Evolutionary conservation across 345 rosid species (phyloP), one percentile per base, ranked within the genome.

Genomic region (Salix koriyanagi): DNA sequence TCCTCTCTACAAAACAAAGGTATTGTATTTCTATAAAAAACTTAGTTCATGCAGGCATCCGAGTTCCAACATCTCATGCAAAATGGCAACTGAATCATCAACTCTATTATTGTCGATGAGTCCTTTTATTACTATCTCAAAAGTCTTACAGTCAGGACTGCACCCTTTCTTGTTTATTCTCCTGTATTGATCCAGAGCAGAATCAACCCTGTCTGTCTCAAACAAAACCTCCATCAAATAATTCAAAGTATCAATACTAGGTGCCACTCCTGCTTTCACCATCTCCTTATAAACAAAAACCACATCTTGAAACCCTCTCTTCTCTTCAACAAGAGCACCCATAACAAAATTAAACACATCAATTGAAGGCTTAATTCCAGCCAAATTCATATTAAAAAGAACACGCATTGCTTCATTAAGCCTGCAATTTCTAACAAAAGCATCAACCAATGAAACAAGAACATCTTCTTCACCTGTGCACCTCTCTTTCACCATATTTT

Each of bases 281-380:
- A 89, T 88, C 74, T 88, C 91, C 82, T 89, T 89, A 62, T 89
- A 88, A 69, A 89, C 87, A 79, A 89, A 86, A 68, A 88, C 28
- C 21, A 84, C 60, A 61, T 81, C 85, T 34, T 60, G 60, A 71
- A 89, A 83, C 14, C 79, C 85, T 72, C 77, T 78, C 83, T 78
- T 84, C 79, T 81, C 84, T 46, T 80, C 68, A 77, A 81, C 84
- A 71, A 86, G 73, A 37, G 82, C 85, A 76, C 84, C 81, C 84
- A 89, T 64, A 36, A 89, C 72, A 61, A 46, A 64, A 81, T 89
- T 86, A 73, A 82, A 86, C 16, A 78, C 30, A 71, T 76, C 79
- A 70, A 84, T 48, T 0, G 85, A 69, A 34, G 88, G 86, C 79
- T 56, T 75, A 62, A 56, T 78, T 46, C 86, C 86, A 73, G 81